Evolutionary conservation across 108 stramenopile species (phyloP).

Genomic region (Cyclotella kingstonii): DNA sequence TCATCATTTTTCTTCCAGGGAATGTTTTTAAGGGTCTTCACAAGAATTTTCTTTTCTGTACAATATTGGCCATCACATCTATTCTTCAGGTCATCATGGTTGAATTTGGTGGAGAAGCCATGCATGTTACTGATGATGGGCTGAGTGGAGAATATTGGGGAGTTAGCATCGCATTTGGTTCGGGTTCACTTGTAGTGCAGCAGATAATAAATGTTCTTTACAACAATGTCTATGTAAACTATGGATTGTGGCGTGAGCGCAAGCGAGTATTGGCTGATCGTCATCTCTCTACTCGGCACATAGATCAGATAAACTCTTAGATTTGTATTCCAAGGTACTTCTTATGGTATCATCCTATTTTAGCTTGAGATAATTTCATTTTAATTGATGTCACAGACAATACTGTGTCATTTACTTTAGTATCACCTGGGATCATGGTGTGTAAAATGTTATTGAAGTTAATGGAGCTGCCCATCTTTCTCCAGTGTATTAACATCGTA

Average conservation of each 20-base stretch:
- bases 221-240: not conserved
- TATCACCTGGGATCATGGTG: no score
- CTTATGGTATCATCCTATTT: no score
- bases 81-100: conserved; percentile 89
- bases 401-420: no score
- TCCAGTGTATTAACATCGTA: no score
- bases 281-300: conserved; percentile 5
- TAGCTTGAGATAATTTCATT: no score
- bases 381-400: no score
- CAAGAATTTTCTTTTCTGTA: conserved; percentile 79
- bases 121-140: conserved; percentile 64
- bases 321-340: no score
- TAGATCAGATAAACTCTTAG: conserved; percentile 8
- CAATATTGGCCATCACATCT: conserved; percentile 77
- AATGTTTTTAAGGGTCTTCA: conserved; percentile 82
- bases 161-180: conserved; percentile 50
- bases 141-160: conserved; percentile 50
- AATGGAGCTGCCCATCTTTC: no score
- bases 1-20: conserved; percentile 26
- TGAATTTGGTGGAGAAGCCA: conserved; percentile 80
- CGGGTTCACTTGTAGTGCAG: conserved; percentile 61
- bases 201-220: conserved; percentile 43
- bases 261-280: not conserved
- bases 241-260: conserved; percentile 5
- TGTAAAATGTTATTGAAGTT: no score